Percentiles rank a stretch among this genome's conserved stretches.
phyloP scores from a whole-genome alignment of 169 alveolate genomes.

The Eimeria praecox region DNA sequence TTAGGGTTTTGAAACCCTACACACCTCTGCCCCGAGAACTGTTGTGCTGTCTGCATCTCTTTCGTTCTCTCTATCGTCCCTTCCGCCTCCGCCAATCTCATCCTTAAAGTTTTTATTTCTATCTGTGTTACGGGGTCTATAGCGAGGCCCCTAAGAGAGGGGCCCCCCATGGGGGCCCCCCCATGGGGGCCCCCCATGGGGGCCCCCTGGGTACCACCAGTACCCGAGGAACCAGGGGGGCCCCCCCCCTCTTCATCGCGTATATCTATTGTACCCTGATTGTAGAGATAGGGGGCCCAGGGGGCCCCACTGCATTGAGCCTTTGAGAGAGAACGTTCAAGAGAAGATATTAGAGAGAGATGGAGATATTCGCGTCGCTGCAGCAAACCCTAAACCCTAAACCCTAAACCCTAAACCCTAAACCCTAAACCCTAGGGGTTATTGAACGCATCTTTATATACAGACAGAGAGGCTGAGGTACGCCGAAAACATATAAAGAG shows the following conservation, averaged over 20 bases:
- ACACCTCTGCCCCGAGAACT: conserved; percentile 85
- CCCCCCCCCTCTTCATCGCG: conserved; percentile 34
- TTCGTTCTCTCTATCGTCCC: conserved; percentile 82
- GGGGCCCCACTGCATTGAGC: conserved; percentile 54
- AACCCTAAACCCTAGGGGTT: background rate
- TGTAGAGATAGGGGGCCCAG: background rate
- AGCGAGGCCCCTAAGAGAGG: conserved; percentile 76
- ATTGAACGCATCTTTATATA: background rate
- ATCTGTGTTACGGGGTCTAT: conserved; percentile 85
- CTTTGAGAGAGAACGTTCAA: conserved; percentile 27
- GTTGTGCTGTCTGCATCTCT: conserved; percentile 85
- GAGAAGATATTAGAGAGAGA: conserved; percentile 59
- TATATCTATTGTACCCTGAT: background rate
- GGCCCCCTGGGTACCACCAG: conserved; percentile 83
- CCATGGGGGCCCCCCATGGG: background rate
- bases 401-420: conserved; percentile 50
- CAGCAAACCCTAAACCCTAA: conserved; percentile 60
- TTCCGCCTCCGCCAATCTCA: conserved; percentile 83
- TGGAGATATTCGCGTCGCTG: conserved; percentile 71
- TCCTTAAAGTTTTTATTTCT: conserved; percentile 85
- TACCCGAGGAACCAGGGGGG: no score
- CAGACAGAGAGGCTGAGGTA: no score
- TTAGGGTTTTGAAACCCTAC: background rate
- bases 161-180: conserved; percentile 72
- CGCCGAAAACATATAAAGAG: background rate